Conservation (phyloP, 176 grass and related monocot species). For the Phyllostachys edulis region DNA sequence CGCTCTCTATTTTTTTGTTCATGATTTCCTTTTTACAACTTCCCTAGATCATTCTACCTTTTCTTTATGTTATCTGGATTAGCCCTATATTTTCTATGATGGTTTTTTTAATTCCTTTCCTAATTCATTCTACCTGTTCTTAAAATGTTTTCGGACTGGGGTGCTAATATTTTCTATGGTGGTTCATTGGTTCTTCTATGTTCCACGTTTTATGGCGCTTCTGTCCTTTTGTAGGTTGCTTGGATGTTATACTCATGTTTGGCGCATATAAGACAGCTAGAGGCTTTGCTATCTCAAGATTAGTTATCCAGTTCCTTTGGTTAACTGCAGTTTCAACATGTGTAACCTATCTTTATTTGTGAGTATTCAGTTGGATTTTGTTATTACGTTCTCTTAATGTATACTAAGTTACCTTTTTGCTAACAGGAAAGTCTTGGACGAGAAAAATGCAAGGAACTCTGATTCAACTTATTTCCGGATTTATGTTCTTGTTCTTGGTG, state of each 20-base stretch:
- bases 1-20: slow-evolving; percentile 26
- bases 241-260: slow-evolving; percentile 91
- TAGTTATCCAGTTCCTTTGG: slow-evolving; percentile 81
- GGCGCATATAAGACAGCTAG: slow-evolving; percentile 85
- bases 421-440: slow-evolving; percentile 85
- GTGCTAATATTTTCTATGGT: slow-evolving; percentile 5
- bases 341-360: slow-evolving; percentile 89
- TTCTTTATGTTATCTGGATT: background rate
- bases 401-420: slow-evolving; percentile 18
- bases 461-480: slow-evolving; percentile 91
- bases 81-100: background rate
- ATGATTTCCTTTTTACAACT: slow-evolving; percentile 18
- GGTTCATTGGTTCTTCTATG: background rate
- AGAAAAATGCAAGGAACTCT: slow-evolving; percentile 63
- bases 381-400: slow-evolving; percentile 6
- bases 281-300: slow-evolving; percentile 90
- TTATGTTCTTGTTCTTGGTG: slow-evolving; percentile 80
- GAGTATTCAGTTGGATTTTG: slow-evolving; percentile 43
- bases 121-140: background rate
- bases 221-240: slow-evolving; percentile 65
- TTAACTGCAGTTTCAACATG: slow-evolving; percentile 66
- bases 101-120: background rate
- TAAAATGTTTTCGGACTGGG: background rate
- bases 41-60: background rate
- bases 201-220: background rate